Evolutionary conservation across 371 early-diverging fungal species (phyloP).

Genomic region (Synchytrium microbalum): DNA sequence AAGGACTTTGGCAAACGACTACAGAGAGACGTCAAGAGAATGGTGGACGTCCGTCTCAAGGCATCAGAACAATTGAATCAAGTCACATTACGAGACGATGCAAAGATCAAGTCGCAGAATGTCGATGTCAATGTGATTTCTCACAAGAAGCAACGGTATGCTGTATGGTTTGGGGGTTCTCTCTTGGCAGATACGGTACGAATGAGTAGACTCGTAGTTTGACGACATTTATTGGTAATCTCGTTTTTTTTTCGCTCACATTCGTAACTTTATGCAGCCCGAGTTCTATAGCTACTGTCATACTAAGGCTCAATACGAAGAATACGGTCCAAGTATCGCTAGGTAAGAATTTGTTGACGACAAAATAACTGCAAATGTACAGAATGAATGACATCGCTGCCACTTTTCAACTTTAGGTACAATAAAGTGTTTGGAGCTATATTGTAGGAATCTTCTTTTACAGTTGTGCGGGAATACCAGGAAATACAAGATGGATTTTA

Average conservation of each 20-base stretch:
- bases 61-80: slow-evolving; percentile 65
- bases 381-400: no score
- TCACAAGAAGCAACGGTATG: slow-evolving; percentile 97
- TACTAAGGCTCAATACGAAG: slow-evolving; percentile 97
- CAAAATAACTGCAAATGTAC: no score
- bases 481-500: no score
- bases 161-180: slow-evolving; percentile 97
- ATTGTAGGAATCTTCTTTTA: no score
- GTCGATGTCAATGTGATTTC: slow-evolving; percentile 94
- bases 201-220: slow-evolving; percentile 1
- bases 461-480: no score
- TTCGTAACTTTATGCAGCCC: slow-evolving; percentile 35
- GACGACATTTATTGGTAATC: no score
- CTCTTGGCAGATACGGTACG: slow-evolving; percentile 84
- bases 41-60: slow-evolving; percentile 74
- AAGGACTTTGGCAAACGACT: slow-evolving; percentile 92
- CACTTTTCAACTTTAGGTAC: no score
- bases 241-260: no score
- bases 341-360: no score
- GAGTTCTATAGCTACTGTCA: slow-evolving; percentile 91
- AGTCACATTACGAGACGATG: slow-evolving; percentile 46
- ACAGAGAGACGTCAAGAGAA: slow-evolving; percentile 87
- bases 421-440: neutral
- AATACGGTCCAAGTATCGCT: slow-evolving; percentile 91
- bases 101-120: slow-evolving; percentile 53